Conservation (phyloP, 768 basidiomycete species). For the Hericium rajendrae region DNA sequence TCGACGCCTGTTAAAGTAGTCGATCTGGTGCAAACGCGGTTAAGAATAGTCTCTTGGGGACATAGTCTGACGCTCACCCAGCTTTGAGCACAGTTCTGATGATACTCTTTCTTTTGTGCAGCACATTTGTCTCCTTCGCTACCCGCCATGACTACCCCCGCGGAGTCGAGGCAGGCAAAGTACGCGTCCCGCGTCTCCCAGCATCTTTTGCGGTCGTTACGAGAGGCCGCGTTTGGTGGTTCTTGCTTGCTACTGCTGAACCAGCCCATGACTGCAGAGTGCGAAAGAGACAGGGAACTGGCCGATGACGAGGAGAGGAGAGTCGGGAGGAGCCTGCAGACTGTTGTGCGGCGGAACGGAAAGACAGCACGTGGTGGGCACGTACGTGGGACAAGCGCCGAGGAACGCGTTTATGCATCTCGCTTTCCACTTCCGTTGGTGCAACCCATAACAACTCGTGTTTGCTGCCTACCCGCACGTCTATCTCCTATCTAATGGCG, state of each 20-base stretch:
- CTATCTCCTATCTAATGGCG: neutral
- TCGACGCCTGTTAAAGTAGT: slow-evolving; percentile 89
- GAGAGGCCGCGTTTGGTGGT: slow-evolving; percentile 32
- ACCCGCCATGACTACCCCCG: slow-evolving; percentile 62
- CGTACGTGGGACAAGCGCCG: neutral
- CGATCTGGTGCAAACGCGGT: slow-evolving; percentile 45
- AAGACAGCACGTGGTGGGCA: neutral
- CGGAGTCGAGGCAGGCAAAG: slow-evolving; percentile 72
- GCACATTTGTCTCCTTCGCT: slow-evolving; percentile 57
- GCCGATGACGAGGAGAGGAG: neutral
- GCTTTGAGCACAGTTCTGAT: slow-evolving; percentile 73
- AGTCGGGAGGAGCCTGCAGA: neutral
- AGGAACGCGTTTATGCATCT: neutral
- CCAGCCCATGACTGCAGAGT: slow-evolving; percentile 21
- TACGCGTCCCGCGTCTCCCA: slow-evolving; percentile 83
- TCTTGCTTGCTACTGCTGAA: slow-evolving; percentile 30
- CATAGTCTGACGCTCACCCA: slow-evolving; percentile 51
- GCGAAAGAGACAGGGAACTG: neutral
- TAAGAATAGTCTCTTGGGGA: neutral
- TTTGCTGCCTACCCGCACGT: neutral
- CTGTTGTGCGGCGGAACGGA: neutral
- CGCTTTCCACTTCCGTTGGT: neutral
- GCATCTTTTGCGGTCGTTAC: slow-evolving; percentile 69
- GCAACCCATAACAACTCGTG: neutral
- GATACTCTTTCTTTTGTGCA: slow-evolving; percentile 48